Evolutionary conservation across 2,329 filamentous ascomycete genomes (phyloP).

Genomic region (Phoma sp.): DNA sequence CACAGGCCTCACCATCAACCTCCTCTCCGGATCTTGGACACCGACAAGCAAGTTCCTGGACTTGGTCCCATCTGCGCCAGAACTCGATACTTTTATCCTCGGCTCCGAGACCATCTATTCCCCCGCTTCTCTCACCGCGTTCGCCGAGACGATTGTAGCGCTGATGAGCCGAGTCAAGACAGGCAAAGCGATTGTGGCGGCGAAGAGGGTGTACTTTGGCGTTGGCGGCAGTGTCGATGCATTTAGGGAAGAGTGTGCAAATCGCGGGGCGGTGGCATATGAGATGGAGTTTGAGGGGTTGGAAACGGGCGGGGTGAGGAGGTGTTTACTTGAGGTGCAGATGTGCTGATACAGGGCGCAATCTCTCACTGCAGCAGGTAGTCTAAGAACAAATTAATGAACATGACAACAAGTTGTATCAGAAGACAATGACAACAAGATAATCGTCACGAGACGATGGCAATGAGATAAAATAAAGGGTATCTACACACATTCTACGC

Average conservation of each 20-base stretch:
- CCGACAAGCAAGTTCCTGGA: constrained; percentile 62
- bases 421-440: no score
- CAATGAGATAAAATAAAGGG: not conserved
- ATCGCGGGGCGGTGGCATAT: constrained; percentile 53
- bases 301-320: constrained; percentile 52
- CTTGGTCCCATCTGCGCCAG: constrained; percentile 57
- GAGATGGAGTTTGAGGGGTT: constrained; percentile 59
- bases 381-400: no score
- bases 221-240: constrained; percentile 83
- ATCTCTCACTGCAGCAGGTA: no score
- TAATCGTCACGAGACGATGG: no score
- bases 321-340: constrained; percentile 57
- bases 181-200: constrained; percentile 72
- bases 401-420: no score
- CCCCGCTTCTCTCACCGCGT: constrained; percentile 72
- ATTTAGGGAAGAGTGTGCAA: constrained; percentile 61
- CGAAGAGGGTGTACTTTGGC: constrained; percentile 84
- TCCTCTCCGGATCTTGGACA: constrained; percentile 80
- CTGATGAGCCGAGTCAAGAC: constrained; percentile 62
- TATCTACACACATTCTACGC: constrained; percentile 6
- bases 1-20: constrained; percentile 64
- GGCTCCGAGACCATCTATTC: constrained; percentile 87
- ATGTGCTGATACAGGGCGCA: constrained; percentile 38
- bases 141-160: constrained; percentile 70
- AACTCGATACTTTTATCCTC: constrained; percentile 61